These are phyloP conservation scores for Thraustochytrium striatum DNA, from an alignment of 352 stramenopile species.

Conservation along the genomic window DNA sequence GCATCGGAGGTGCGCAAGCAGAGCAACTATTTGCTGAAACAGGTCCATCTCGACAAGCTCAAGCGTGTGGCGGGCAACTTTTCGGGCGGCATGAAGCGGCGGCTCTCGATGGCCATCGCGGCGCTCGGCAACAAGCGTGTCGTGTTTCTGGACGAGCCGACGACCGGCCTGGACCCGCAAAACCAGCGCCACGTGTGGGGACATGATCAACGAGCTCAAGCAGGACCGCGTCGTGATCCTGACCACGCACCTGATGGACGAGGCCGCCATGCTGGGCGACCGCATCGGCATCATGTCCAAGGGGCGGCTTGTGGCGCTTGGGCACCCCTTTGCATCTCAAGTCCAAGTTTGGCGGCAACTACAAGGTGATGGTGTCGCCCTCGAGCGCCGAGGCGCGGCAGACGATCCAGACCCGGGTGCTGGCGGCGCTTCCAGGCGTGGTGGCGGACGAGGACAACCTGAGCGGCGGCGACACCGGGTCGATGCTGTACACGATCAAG, in stretches of 20 bases:
- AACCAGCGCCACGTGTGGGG: constrained; percentile 59
- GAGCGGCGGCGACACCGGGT: too few relatives aligned
- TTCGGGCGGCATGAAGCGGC: constrained; percentile 77
- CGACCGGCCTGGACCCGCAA: constrained; percentile 76
- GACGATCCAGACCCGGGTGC: too few relatives aligned
- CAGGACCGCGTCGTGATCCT: constrained; percentile 61
- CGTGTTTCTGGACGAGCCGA: constrained; percentile 82
- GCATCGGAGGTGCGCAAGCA: constrained; percentile 44
- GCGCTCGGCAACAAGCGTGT: constrained; percentile 69
- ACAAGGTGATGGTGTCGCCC: too few relatives aligned
- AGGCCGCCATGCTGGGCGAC: constrained; percentile 52
- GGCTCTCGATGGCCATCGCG: constrained; percentile 76
- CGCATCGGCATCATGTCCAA: constrained; percentile 56
- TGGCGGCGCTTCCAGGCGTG: too few relatives aligned
- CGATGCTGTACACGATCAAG: too few relatives aligned
- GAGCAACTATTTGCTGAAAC: constrained; percentile 57
- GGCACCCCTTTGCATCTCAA: constrained; percentile 51
- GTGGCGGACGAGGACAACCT: too few relatives aligned
- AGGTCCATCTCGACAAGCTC: constrained; percentile 57
- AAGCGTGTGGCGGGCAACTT: constrained; percentile 58
- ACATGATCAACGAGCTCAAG: constrained; percentile 62
- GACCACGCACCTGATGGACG: constrained; percentile 54
- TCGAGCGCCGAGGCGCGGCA: too few relatives aligned
- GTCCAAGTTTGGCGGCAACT: constrained; percentile 50
- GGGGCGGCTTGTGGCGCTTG: constrained; percentile 45